Evolutionary conservation across 2,329 filamentous ascomycete species (phyloP), one percentile per base, ranked within the genome.

Genomic region (Cladosporium austrohemisphaericum): DNA sequence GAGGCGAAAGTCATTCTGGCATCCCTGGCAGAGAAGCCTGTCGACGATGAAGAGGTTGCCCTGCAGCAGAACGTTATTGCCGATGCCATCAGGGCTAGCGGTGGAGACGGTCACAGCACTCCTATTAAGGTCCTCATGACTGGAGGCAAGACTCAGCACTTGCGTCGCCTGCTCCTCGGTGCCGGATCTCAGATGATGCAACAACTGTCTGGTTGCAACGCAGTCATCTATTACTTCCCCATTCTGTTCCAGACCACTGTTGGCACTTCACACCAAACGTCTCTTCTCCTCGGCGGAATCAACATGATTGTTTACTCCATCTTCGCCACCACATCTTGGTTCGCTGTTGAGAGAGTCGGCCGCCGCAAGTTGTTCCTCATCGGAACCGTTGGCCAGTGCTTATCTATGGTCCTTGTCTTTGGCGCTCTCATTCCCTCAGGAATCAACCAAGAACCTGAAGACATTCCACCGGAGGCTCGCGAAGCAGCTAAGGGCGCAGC

Each of bases 311-410:
- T 61, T 32, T 55, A 57, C 26, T 54, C 56, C 10, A 51, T 55
- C 3, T 55, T 49, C 19, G 76, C 77, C 0, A 76, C 74, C 0
- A 66, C 77, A 1, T 83, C 83, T 3, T 78, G 82, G 79, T 82
- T 80, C 58, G 70, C 79, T 40, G 79, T 85, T 20, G 82, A 85
- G 63, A 76, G 78, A 1, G 77, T 84, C 3, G 84, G 70, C 5
- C 65, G 70, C 20, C 62, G 70, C 14, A 70, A 68, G 51, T 60
- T 72, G 4, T 70, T 70, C 57, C 57, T 71, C 13, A 62, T 66
- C 26, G 68, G 68, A 14, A 68, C 68, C 11, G 58, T 65, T 22
- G 68, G 83, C 6, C 80, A 80, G 55, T 71, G 73, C 51, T 55
- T 78, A 16, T 78, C 75, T 50, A 79, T 80, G 75, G 70, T 70